Evolutionary conservation across 1,139 yeast genomes (phyloP).

Genomic region (Candida sanyaensis): DNA sequence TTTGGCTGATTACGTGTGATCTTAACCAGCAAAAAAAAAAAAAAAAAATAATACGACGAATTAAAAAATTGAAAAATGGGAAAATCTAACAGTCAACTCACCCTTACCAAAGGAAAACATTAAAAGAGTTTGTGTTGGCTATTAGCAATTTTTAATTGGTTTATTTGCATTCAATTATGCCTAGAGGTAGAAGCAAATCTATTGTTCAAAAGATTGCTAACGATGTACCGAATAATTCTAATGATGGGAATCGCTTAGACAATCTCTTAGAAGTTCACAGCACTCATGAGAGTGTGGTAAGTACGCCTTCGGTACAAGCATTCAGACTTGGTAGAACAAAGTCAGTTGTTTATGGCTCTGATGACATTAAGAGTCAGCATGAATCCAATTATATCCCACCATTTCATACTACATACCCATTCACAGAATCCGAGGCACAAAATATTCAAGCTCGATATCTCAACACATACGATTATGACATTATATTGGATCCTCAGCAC

Average conservation of each 20-base stretch:
- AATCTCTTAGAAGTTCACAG: background rate
- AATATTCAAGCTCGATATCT: constrained; percentile 32
- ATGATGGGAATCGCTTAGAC: constrained; percentile 19
- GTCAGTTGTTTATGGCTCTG: constrained; percentile 10
- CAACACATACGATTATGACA: constrained; percentile 39
- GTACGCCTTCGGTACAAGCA: constrained; percentile 1
- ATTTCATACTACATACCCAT: constrained; percentile 29
- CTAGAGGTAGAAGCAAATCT: constrained; percentile 50
- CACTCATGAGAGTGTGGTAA: background rate
- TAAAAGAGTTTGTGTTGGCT: background rate
- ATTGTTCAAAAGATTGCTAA: constrained; percentile 48
- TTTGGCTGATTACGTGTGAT: background rate
- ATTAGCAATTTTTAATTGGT: background rate
- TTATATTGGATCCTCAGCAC: constrained; percentile 33
- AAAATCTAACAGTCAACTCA: background rate
- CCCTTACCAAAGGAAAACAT: background rate
- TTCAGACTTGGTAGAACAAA: constrained; percentile 20
- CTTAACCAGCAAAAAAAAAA: background rate
- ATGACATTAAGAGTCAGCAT: background rate
- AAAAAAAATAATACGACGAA: background rate
- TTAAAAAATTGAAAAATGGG: background rate
- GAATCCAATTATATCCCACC: background rate
- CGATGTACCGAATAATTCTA: constrained; percentile 31
- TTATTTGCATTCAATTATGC: constrained; percentile 19
- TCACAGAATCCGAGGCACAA: constrained; percentile 35